phyloP scores from a whole-genome alignment of 1,139 yeast species.

The Taphrina confusa region DNA sequence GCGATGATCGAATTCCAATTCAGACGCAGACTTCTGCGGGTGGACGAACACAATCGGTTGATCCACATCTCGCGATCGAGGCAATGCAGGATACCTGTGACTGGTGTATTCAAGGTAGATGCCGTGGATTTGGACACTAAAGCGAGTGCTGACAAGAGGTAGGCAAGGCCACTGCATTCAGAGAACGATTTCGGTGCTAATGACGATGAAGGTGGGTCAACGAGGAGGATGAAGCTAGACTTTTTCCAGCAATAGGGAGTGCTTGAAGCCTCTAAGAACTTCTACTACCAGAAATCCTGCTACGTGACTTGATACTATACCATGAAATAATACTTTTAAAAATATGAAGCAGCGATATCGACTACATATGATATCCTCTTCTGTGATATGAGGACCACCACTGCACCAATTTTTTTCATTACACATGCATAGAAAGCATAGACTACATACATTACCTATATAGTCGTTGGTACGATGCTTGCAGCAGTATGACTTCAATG shows the following conservation, averaged over 20 bases:
- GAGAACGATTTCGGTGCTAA: constrained; percentile 20
- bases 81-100: constrained; percentile 9
- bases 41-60: constrained; percentile 8
- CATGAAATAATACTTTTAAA: too few species aligned
- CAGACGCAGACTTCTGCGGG: background rate
- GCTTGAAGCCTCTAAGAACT: background rate
- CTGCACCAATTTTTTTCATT: too few species aligned
- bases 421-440: too few species aligned
- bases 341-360: too few species aligned
- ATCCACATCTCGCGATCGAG: background rate
- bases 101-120: constrained; percentile 22
- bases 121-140: constrained; percentile 15
- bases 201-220: constrained; percentile 8
- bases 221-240: constrained; percentile 11
- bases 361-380: too few species aligned
- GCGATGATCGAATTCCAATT: background rate
- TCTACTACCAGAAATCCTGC: too few species aligned
- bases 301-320: too few species aligned
- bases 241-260: constrained; percentile 6
- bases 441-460: too few species aligned
- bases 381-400: too few species aligned
- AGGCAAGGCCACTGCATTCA: constrained; percentile 25
- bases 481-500: too few species aligned
- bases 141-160: background rate
- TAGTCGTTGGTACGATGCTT: too few species aligned